Percentiles rank a stretch among this genome's conserved stretches.
Conservation (phyloP, 768 basidiomycete species). For the Cystobasidium tubakii region DNA sequence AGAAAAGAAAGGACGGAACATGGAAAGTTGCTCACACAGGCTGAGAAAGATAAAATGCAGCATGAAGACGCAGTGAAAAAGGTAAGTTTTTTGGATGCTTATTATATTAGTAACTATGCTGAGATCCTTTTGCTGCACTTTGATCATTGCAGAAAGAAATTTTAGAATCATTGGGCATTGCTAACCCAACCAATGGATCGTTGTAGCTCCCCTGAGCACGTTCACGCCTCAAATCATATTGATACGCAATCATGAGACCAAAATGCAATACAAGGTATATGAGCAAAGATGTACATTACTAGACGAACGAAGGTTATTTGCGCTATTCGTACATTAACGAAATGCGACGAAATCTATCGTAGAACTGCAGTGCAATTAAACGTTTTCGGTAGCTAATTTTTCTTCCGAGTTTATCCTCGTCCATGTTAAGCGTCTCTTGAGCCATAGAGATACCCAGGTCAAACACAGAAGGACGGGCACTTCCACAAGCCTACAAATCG, state of each 20-base stretch:
- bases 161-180: background rate
- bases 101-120: too few species aligned
- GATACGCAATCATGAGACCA: too few species aligned
- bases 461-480: background rate
- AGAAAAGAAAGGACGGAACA: conserved; percentile 46
- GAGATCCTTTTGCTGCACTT: background rate
- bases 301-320: too few species aligned
- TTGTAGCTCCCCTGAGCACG: too few species aligned
- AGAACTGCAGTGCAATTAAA: too few species aligned
- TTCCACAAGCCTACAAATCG: background rate
- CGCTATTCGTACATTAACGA: too few species aligned
- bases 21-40: conserved; percentile 48
- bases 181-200: too few species aligned
- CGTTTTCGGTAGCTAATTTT: background rate
- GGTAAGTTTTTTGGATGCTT: background rate
- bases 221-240: too few species aligned
- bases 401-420: background rate
- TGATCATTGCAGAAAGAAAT: background rate
- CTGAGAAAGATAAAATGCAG: conserved; percentile 39
- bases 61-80: background rate
- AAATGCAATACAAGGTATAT: too few species aligned
- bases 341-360: too few species aligned
- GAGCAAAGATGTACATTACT: too few species aligned
- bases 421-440: background rate
- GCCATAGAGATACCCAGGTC: background rate